These are phyloP conservation scores for Leucosporidium creatinivorum DNA, from an alignment of 768 basidiomycete genomes.

Conservation along the genomic window DNA sequence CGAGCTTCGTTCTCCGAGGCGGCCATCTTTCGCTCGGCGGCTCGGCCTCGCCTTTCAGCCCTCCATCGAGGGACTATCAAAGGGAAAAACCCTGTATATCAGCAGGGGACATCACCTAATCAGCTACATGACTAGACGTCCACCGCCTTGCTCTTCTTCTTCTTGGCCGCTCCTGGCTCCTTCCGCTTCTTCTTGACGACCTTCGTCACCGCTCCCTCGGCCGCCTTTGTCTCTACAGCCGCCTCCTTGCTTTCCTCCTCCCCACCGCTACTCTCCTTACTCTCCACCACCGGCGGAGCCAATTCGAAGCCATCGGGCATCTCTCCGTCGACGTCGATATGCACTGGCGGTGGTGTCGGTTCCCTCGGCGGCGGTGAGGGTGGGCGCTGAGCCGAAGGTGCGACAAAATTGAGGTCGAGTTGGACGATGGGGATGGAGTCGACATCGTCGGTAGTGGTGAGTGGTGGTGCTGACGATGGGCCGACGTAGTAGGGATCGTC, in stretches of 20 bases:
- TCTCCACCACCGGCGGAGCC: not conserved
- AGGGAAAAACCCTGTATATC: too few species aligned
- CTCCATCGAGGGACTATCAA: too few species aligned
- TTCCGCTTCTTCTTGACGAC: conserved; percentile 31
- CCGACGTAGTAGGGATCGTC: conserved; percentile 88
- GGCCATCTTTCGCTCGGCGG: too few species aligned
- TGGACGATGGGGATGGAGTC: conserved; percentile 86
- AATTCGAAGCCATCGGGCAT: conserved; percentile 58
- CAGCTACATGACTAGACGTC: not conserved
- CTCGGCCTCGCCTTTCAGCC: too few species aligned
- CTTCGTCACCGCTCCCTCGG: conserved; percentile 19
- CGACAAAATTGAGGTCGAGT: conserved; percentile 49
- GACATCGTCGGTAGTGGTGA: conserved; percentile 51
- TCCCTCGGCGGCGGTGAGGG: conserved; percentile 40
- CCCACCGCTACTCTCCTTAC: not conserved
- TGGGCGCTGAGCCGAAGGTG: conserved; percentile 30
- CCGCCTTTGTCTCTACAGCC: conserved; percentile 4
- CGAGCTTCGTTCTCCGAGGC: too few species aligned
- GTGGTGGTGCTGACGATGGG: conserved; percentile 49
- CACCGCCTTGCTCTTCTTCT: conserved; percentile 14
- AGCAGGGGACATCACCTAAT: too few species aligned
- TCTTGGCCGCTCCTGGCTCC: not conserved
- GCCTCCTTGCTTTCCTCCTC: not conserved
- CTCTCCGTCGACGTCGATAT: conserved; percentile 72
- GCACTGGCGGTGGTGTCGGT: conserved; percentile 44